Evolutionary conservation across 2,329 filamentous ascomycete species (phyloP).

Genomic region (Teratosphaeriaceae sp.): DNA sequence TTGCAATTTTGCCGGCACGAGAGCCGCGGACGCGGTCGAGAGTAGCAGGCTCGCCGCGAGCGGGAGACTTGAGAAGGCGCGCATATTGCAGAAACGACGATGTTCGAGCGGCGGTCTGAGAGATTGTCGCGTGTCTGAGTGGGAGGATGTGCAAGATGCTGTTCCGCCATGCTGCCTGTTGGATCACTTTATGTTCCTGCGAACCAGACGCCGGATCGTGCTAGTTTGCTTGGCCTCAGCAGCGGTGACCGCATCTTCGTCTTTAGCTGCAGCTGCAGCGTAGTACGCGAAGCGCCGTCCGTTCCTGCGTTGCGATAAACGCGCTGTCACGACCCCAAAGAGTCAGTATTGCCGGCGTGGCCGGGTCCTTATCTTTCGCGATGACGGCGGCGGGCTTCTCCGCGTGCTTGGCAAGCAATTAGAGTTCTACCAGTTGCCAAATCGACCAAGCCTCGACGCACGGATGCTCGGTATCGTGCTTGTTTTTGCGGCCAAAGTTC

Average conservation of each 20-base stretch:
- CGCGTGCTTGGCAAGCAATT: not conserved
- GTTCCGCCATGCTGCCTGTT: no score
- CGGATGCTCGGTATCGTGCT: no score
- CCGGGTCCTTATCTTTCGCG: not conserved
- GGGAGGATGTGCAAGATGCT: no score
- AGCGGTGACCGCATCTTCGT: not conserved
- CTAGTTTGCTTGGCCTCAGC: not conserved
- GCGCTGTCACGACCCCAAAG: not conserved
- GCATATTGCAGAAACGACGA: not conserved
- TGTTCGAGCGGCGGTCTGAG: not conserved
- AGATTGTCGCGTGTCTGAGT: not conserved
- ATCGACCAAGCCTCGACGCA: not conserved
- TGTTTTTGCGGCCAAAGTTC: no score
- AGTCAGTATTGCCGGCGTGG: not conserved
- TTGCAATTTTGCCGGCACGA: conserved; percentile 9
- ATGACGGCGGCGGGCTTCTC: not conserved
- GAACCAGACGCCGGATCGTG: not conserved
- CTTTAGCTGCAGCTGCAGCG: not conserved
- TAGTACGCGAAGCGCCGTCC: not conserved
- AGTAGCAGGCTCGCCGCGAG: conserved; percentile 7
- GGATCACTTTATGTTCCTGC: not conserved
- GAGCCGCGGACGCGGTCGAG: conserved; percentile 8
- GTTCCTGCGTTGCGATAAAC: conserved; percentile 1
- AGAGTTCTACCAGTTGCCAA: not conserved
- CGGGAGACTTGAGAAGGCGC: not conserved